Evolutionary conservation across 805 yeast species (phyloP).

Genomic region (Nakazawaea molendinolei): DNA sequence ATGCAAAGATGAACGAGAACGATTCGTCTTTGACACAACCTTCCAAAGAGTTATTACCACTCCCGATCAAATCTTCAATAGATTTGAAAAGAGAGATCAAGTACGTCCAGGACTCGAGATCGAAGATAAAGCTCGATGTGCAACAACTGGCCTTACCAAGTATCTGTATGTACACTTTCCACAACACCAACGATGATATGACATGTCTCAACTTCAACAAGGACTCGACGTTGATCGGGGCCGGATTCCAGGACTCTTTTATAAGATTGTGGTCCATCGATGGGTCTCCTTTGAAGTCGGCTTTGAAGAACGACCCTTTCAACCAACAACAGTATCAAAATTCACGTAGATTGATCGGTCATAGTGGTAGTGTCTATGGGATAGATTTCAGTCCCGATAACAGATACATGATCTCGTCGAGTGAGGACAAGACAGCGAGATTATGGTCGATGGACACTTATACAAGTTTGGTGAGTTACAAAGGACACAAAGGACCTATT

Average conservation of each 20-base stretch:
- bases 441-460: conserved; percentile 93
- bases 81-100: conserved; percentile 77
- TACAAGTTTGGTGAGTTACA: conserved; percentile 85
- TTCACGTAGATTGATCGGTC: conserved; percentile 68
- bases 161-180: conserved; percentile 97
- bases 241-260: conserved; percentile 89
- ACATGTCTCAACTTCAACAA: conserved; percentile 83
- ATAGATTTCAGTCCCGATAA: conserved; percentile 87
- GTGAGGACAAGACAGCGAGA: conserved; percentile 89
- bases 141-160: conserved; percentile 83
- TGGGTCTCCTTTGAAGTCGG: conserved; percentile 73
- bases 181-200: conserved; percentile 85
- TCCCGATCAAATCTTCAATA: conserved; percentile 74
- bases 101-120: conserved; percentile 75
- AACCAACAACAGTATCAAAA: conserved; percentile 28
- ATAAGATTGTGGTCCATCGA: conserved; percentile 91
- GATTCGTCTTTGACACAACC: conserved; percentile 63
- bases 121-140: conserved; percentile 61
- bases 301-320: conserved; percentile 47
- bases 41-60: conserved; percentile 64
- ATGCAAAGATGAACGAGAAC: conserved; percentile 48
- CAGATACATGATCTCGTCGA: conserved; percentile 68
- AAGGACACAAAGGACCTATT: conserved; percentile 93
- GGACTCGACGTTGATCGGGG: conserved; percentile 83
- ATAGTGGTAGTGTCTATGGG: conserved; percentile 91